Percentiles rank a stretch among this genome's conserved stretches.
These are phyloP conservation scores for Colletotrichum sp. DNA, from an alignment of 2,329 filamentous ascomycete genomes.

Conservation along the genomic window DNA sequence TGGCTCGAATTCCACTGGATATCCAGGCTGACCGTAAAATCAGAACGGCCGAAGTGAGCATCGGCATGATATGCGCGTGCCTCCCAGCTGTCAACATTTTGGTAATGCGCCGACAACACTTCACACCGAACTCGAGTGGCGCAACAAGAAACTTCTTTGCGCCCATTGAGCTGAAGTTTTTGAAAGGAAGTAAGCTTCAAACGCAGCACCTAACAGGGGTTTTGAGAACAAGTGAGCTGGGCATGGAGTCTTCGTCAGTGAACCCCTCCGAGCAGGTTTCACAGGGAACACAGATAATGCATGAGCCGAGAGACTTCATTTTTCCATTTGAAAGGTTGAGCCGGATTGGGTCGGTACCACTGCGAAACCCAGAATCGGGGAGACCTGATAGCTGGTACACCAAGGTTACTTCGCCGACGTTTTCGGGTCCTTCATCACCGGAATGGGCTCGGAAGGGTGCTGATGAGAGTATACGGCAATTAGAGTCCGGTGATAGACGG, in stretches of 20 bases:
- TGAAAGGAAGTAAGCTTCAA: conserved; percentile 7
- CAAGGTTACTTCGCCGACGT: background rate
- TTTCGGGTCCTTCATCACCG: background rate
- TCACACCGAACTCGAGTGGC: background rate
- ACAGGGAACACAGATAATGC: background rate
- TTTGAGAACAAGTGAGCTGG: background rate
- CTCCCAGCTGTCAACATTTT: conserved; percentile 29
- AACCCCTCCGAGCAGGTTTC: background rate
- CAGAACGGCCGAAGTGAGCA: conserved; percentile 33
- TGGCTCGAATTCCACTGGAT: background rate
- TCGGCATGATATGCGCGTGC: conserved; percentile 36
- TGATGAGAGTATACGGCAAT: background rate
- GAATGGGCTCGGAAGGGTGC: background rate
- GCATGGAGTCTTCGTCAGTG: background rate
- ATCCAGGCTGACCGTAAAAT: background rate
- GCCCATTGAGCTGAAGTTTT: conserved; percentile 1
- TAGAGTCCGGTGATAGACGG: background rate
- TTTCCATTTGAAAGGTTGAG: background rate
- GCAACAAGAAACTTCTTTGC: background rate
- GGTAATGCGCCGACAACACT: background rate
- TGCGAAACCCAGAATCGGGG: background rate
- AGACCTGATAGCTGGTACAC: background rate
- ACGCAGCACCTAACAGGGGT: background rate
- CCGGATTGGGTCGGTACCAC: background rate
- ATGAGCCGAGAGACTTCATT: background rate